These are phyloP conservation scores for Cyberlindnera amylophila DNA, from an alignment of 805 yeast species.

Conservation along the genomic window DNA sequence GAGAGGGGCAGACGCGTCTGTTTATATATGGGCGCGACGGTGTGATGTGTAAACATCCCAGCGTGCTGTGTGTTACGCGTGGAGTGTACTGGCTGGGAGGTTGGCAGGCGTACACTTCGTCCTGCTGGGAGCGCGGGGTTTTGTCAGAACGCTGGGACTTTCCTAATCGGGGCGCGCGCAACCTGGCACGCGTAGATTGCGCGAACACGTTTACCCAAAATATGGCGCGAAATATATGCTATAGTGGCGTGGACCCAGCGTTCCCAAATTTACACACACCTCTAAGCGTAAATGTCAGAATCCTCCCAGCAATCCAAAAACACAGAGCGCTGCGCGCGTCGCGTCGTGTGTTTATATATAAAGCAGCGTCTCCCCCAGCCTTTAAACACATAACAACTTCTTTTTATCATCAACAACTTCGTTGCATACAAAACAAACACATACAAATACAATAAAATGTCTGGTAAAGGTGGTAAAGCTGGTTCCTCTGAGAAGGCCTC, in stretches of 20 bases:
- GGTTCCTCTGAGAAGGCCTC: conserved; percentile 93
- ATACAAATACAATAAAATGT: conserved; percentile 41
- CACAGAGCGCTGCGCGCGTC: conserved; percentile 68
- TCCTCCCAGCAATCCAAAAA: conserved; percentile 76
- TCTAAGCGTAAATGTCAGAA: conserved; percentile 9
- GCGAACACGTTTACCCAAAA: background rate
- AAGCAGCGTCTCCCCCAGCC: conserved; percentile 64
- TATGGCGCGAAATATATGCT: background rate
- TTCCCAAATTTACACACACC: conserved; percentile 6
- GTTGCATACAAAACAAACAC: conserved; percentile 29
- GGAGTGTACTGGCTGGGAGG: background rate
- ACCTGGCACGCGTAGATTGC: background rate
- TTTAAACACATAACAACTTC: conserved; percentile 82
- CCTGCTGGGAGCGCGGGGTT: conserved; percentile 6
- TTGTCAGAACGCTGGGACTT: conserved; percentile 10
- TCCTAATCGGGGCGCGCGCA: background rate
- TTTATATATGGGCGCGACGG: conserved; percentile 10
- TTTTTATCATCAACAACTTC: no score
- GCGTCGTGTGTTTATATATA: conserved; percentile 95
- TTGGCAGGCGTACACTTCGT: conserved; percentile 1
- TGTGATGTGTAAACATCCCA: conserved; percentile 3
- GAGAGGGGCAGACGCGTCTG: conserved; percentile 8
- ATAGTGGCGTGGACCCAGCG: conserved; percentile 4
- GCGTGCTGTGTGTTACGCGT: conserved; percentile 9
- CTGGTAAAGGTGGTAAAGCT: conserved; percentile 84